Conservation (phyloP, 2,329 filamentous ascomycete genomes). For the Botrytis galanthina region DNA sequence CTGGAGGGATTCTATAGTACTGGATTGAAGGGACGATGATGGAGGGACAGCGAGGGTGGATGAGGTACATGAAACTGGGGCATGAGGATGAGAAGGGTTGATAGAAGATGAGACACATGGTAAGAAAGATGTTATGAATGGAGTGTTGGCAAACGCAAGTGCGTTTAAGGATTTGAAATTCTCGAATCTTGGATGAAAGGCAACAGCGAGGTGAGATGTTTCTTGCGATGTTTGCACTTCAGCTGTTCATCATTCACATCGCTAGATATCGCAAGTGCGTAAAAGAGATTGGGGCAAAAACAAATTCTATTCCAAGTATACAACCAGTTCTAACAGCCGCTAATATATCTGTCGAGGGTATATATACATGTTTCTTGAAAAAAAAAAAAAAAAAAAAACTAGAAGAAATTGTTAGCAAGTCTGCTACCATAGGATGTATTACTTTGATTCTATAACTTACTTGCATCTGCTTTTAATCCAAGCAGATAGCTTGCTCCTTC, state of each 20-base stretch:
- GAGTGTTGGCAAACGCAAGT: not conserved
- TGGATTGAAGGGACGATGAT: not conserved
- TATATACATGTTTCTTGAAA: not conserved
- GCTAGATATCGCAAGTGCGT: not conserved
- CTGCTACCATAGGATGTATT: not conserved
- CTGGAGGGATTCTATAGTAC: not conserved
- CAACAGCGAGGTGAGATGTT: not conserved
- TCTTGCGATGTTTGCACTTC: not conserved
- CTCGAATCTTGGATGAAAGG: not conserved
- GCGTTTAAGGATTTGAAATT: not conserved
- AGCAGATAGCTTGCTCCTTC: not conserved
- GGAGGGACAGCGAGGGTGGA: not conserved
- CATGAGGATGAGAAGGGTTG: not conserved
- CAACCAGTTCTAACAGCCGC: not conserved
- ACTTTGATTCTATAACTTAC: not conserved
- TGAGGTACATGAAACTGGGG: not conserved
- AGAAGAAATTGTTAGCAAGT: not conserved
- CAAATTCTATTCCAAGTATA: not conserved
- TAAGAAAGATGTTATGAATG: not conserved
- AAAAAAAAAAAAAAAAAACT: not conserved
- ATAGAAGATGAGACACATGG: too few species aligned
- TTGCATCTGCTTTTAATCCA: not conserved
- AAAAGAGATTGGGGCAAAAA: not conserved
- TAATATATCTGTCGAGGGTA: not conserved
- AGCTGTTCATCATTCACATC: not conserved